phyloP scores from a whole-genome alignment of 148 eudicot species.

The Polygonum aviculare region DNA sequence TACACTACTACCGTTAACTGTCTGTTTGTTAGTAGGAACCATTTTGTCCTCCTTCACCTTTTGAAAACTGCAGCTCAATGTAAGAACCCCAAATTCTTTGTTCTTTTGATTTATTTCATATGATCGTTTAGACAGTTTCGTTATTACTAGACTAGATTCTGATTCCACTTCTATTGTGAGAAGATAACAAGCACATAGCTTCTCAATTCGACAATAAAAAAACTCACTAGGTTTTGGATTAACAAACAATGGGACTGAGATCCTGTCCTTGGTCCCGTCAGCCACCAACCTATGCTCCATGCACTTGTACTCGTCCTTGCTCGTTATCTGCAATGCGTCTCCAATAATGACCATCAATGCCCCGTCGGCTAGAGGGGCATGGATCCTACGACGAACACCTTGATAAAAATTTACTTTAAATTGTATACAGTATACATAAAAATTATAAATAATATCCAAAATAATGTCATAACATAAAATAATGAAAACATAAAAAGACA shows the following conservation, averaged over 20 bases:
- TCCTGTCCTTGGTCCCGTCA: slow-evolving; percentile 28
- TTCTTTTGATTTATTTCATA: not conserved
- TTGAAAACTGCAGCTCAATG: slow-evolving; percentile 12
- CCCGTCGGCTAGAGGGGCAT: slow-evolving; percentile 36
- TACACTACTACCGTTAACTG: slow-evolving; percentile 21
- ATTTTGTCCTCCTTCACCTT: slow-evolving; percentile 19
- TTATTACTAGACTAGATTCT: not conserved
- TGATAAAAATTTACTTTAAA: no score
- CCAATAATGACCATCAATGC: slow-evolving; percentile 53
- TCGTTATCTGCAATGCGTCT: slow-evolving; percentile 50
- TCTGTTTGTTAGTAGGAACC: slow-evolving; percentile 21
- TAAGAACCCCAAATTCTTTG: slow-evolving; percentile 1
- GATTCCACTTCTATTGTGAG: not conserved
- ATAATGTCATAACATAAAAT: no score
- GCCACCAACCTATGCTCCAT: slow-evolving; percentile 49
- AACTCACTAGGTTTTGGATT: slow-evolving; percentile 35
- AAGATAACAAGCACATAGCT: not conserved
- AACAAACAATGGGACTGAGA: slow-evolving; percentile 41
- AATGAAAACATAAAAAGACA: no score
- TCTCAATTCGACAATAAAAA: not conserved
- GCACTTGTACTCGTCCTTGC: slow-evolving; percentile 54
- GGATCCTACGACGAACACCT: slow-evolving; percentile 20
- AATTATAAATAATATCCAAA: no score
- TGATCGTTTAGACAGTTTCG: not conserved
- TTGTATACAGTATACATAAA: no score